These are phyloP conservation scores for Silene uniflora DNA, from an alignment of 148 eudicot genomes.

Conservation along the genomic window DNA sequence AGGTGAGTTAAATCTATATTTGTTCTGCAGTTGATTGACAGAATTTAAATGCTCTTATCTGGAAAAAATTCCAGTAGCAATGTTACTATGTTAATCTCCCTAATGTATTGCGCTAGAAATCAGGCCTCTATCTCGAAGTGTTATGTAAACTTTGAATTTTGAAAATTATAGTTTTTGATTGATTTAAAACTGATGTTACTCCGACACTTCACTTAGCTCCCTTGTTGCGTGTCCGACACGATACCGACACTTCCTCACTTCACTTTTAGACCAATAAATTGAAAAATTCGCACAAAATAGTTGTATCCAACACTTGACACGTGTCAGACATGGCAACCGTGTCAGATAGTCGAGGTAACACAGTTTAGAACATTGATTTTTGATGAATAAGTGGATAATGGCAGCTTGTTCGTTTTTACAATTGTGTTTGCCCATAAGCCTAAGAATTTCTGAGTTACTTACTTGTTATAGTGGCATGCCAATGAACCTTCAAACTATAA, in stretches of 20 bases:
- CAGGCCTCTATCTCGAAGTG: background rate
- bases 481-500: background rate
- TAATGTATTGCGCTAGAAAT: background rate
- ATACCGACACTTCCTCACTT: no score
- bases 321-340: no score
- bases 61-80: background rate
- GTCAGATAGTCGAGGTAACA: no score
- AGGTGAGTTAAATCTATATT: constrained; percentile 39
- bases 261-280: no score
- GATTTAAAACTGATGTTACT: background rate
- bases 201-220: no score
- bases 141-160: constrained; percentile 1
- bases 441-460: background rate
- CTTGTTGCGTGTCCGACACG: no score
- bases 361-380: background rate
- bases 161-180: background rate
- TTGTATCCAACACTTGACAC: no score
- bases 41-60: background rate
- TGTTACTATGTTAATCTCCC: background rate
- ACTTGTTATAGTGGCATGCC: background rate
- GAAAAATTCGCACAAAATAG: no score
- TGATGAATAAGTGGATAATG: background rate
- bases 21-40: background rate
- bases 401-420: background rate
- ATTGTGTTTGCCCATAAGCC: background rate